Conservation (phyloP, 2,329 filamentous ascomycete species). For the Rutstroemia sp. region DNA sequence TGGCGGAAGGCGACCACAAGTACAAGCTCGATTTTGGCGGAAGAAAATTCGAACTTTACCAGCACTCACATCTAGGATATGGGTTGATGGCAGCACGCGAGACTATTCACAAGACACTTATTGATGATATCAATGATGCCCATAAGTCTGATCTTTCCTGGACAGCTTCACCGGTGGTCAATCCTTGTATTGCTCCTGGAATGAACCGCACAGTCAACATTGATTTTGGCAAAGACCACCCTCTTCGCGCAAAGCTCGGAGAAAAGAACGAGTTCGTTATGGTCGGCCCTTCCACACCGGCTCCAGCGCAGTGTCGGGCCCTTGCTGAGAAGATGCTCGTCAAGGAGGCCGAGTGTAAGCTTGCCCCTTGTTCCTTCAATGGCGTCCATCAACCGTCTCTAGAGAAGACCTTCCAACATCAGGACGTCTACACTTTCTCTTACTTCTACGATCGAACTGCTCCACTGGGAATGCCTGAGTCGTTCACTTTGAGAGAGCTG, state of each 20-base stretch:
- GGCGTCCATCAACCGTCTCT: slow-evolving; percentile 91
- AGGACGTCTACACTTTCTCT: slow-evolving; percentile 93
- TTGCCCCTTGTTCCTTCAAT: slow-evolving; percentile 97
- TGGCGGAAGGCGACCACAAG: slow-evolving; percentile 90
- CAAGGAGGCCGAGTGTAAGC: slow-evolving; percentile 74
- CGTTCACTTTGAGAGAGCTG: slow-evolving; percentile 86
- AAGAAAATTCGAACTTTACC: slow-evolving; percentile 86
- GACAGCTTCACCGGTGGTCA: slow-evolving; percentile 63
- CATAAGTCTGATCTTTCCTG: slow-evolving; percentile 56
- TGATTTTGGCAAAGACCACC: slow-evolving; percentile 57
- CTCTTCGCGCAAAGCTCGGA: slow-evolving; percentile 42
- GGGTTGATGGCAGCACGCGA: slow-evolving; percentile 93
- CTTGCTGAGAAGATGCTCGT: slow-evolving; percentile 84
- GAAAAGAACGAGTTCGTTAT: slow-evolving; percentile 67
- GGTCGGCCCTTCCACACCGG: slow-evolving; percentile 68
- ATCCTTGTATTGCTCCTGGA: slow-evolving; percentile 81
- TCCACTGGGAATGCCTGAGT: slow-evolving; percentile 96
- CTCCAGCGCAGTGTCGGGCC: slow-evolving; percentile 80
- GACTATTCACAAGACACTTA: slow-evolving; percentile 68
- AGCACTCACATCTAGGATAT: slow-evolving; percentile 96
- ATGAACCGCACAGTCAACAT: slow-evolving; percentile 69
- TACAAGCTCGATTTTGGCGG: slow-evolving; percentile 88
- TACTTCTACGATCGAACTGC: slow-evolving; percentile 97
- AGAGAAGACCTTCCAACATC: slow-evolving; percentile 81
- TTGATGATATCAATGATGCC: slow-evolving; percentile 63